Conservation (phyloP, 805 yeast species). For the Sungouiozyma ichnusensis region DNA sequence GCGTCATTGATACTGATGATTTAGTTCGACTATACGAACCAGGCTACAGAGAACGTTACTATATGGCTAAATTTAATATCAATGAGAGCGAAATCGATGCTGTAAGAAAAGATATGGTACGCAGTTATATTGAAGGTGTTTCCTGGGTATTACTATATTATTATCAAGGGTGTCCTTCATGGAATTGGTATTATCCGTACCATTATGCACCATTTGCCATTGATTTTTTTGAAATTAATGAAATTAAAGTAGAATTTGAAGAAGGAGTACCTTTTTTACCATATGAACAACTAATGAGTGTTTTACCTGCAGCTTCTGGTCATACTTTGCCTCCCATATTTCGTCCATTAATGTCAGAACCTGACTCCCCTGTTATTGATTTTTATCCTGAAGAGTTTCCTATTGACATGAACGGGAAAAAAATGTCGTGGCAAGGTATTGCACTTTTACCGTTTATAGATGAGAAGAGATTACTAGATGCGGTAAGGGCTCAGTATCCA, state of each 20-base stretch:
- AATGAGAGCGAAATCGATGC: slow-evolving; percentile 42
- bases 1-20: slow-evolving; percentile 37
- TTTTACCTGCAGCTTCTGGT: slow-evolving; percentile 86
- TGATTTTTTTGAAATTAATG: slow-evolving; percentile 53
- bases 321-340: slow-evolving; percentile 76
- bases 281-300: slow-evolving; percentile 90
- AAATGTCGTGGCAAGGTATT: slow-evolving; percentile 92
- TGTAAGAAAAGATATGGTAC: slow-evolving; percentile 50
- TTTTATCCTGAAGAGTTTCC: slow-evolving; percentile 83
- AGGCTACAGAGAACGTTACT: slow-evolving; percentile 79
- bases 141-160: slow-evolving; percentile 94
- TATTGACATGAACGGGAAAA: slow-evolving; percentile 92
- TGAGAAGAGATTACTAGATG: slow-evolving; percentile 56
- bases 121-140: slow-evolving; percentile 81
- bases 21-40: slow-evolving; percentile 70
- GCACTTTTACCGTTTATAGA: slow-evolving; percentile 86
- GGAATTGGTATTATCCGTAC: slow-evolving; percentile 97
- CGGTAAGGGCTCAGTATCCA: slow-evolving; percentile 56
- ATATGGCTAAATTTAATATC: slow-evolving; percentile 59
- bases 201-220: slow-evolving; percentile 97
- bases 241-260: slow-evolving; percentile 46
- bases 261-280: slow-evolving; percentile 78
- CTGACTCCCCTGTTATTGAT: slow-evolving; percentile 75
- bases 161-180: slow-evolving; percentile 95
- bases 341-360: slow-evolving; percentile 69